phyloP scores from a whole-genome alignment of 2,329 filamentous ascomycete species.

The Bipolaris zeicola region DNA sequence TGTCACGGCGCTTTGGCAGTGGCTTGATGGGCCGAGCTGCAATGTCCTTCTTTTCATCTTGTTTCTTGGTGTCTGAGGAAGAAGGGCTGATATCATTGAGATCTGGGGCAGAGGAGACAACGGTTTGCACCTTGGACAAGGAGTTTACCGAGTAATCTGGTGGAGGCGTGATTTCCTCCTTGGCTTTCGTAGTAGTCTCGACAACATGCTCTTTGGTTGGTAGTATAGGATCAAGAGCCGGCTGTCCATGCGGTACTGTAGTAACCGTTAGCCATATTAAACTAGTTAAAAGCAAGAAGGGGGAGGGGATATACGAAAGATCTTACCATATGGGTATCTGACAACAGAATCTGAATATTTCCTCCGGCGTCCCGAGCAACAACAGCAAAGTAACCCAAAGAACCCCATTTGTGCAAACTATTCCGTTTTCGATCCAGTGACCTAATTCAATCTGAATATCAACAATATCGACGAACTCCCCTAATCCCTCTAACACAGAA shows the following conservation, averaged over 20 bases:
- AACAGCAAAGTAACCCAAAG: neutral
- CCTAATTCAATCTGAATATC: no score
- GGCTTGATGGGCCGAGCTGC: neutral
- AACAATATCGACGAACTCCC: no score
- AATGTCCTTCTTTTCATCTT: neutral
- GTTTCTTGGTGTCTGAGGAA: neutral
- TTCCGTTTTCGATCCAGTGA: no score
- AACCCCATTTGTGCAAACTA: neutral
- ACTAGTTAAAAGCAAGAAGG: no score
- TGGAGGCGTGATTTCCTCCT: conserved; percentile 1
- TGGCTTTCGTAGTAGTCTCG: neutral
- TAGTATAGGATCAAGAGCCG: neutral
- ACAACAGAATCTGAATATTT: neutral
- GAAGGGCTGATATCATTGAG: neutral
- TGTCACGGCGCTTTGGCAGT: neutral
- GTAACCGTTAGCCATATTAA: neutral
- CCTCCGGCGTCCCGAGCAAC: neutral
- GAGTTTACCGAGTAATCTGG: neutral
- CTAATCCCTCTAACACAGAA: no score
- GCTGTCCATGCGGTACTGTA: neutral
- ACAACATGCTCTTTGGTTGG: neutral
- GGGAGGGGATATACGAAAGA: neutral
- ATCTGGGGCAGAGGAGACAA: neutral
- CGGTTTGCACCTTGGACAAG: neutral
- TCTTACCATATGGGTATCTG: neutral